Base-by-base conservation (phyloP, 2,329 filamentous ascomycete genomes). In the Aspergillus fumigatiaffinis region DNA sequence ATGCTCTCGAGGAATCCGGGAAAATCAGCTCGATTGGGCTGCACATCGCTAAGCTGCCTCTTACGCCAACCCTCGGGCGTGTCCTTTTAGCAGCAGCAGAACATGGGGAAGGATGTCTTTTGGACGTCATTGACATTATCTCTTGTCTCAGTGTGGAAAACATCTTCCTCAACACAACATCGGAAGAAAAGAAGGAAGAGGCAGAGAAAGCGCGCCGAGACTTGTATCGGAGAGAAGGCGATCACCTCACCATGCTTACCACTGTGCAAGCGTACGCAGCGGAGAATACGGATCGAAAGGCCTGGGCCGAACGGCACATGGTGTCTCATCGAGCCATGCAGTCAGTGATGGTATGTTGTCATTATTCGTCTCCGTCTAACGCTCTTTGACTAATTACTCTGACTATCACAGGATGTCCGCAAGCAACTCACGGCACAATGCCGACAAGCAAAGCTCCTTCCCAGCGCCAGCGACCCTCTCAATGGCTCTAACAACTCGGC, bases 41-140 rank as follows among this genome's bases (percentile, higher is more conserved):
- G 47, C 87, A 88, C 54, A 92, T 99, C 73, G 89, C 93, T 0
- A 83, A 86, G 41, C 85, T 97, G 23, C 94, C 94, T 0, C 82
- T 99, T 1, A 87, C 91, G 0, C 91, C 91, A 0, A 84, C 89
- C 0, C 84, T 95, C 8, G 92, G 89, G 0, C 85, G 92, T 1
- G 91, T 96, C 1, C 79, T 99, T 0, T 80, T 99, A 20, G 90
- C 91, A 46, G 90, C 92, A 0, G 85, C 87, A 0, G 83, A 84
- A 6, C 83, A 87, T 0, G 84, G 88, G 46, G 84, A 83, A 51
- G 85, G 90, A 64, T 95, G 92, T 64, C 76, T 97, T 1, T 73
- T 87, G 0, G 91, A 96, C 63, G 87, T 86, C 3, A 93, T 99
- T 61, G 94, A 97, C 67, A 88, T 97, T 55, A 89, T 87, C 51